Evolutionary conservation across 2,329 filamentous ascomycete species (phyloP).

Genomic region (Niveomyces coronatus): DNA sequence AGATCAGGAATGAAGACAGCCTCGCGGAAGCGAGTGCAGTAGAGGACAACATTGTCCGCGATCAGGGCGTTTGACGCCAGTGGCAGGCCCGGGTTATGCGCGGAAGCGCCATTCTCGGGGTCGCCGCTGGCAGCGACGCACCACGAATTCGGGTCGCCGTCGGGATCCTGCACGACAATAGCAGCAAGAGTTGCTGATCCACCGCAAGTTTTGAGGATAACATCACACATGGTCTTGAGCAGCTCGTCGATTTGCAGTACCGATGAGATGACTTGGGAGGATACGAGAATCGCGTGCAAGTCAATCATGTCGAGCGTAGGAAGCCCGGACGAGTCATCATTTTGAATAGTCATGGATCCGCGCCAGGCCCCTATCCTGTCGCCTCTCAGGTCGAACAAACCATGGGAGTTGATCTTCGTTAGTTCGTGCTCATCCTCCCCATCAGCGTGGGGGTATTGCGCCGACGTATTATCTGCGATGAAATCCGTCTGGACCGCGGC

Average conservation of each 20-base stretch:
- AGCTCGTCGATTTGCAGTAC: conserved; percentile 66
- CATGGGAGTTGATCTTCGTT: conserved; percentile 31
- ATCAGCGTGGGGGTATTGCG: conserved; percentile 39
- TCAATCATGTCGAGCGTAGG: conserved; percentile 77
- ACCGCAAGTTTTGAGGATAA: conserved; percentile 68
- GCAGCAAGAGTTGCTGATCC: conserved; percentile 60
- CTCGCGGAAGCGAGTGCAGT: conserved; percentile 67
- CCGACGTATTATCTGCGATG: conserved; percentile 42
- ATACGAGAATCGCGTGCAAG: conserved; percentile 66
- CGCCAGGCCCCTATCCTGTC: conserved; percentile 55
- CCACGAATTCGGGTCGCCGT: conserved; percentile 37
- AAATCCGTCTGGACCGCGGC: conserved; percentile 62
- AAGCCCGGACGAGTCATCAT: conserved; percentile 50
- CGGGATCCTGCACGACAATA: conserved; percentile 62
- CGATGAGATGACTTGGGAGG: conserved; percentile 70
- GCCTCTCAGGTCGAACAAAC: conserved; percentile 40
- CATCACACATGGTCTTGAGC: conserved; percentile 70
- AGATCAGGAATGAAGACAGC: conserved; percentile 65
- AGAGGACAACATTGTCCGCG: conserved; percentile 67
- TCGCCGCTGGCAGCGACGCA: conserved; percentile 65
- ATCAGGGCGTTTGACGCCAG: conserved; percentile 56
- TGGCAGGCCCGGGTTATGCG: conserved; percentile 55
- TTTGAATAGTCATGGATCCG: conserved; percentile 43
- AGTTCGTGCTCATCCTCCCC: conserved; percentile 34
- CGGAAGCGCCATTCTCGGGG: conserved; percentile 55